Evolutionary conservation across 164 flowering plant genomes (phyloP).

Genomic region (Vitis rotundifolia): DNA sequence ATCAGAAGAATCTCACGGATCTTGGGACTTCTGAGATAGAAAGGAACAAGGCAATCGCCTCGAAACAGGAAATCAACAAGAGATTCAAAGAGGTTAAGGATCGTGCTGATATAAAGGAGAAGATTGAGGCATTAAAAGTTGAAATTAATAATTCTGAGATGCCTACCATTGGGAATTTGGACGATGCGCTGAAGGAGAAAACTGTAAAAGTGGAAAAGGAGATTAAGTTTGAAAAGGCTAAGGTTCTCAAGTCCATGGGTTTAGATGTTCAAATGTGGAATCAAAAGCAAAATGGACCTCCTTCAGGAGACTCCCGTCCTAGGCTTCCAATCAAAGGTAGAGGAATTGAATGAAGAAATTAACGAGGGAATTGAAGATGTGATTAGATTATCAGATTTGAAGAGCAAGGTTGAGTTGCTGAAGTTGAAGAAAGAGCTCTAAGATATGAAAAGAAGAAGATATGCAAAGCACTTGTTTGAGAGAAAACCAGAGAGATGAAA

Average conservation of each 20-base stretch:
- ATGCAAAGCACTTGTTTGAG: too few relatives aligned
- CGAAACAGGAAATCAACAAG: slow-evolving; percentile 56
- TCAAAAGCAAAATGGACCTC: slow-evolving; percentile 22
- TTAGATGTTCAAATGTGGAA: slow-evolving; percentile 37
- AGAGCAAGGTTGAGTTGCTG: slow-evolving; percentile 57
- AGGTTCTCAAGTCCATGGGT: slow-evolving; percentile 45
- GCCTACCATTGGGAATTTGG: slow-evolving; percentile 34
- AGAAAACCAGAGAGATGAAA: too few relatives aligned
- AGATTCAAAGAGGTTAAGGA: slow-evolving; percentile 45
- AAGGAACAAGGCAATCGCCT: slow-evolving; percentile 27
- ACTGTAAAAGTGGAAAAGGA: slow-evolving; percentile 46
- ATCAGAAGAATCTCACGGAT: slow-evolving; percentile 58
- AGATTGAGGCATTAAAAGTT: slow-evolving; percentile 43
- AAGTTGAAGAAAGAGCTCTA: slow-evolving; percentile 30
- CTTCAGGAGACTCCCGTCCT: slow-evolving; percentile 20
- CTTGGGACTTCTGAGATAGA: slow-evolving; percentile 69
- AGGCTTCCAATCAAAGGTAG: slow-evolving; percentile 33
- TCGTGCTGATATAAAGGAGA: slow-evolving; percentile 47
- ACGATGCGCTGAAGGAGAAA: slow-evolving; percentile 50
- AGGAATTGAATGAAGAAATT: slow-evolving; percentile 50
- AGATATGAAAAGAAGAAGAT: too few relatives aligned
- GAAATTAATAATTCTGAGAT: slow-evolving; percentile 41
- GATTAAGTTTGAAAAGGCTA: slow-evolving; percentile 44
- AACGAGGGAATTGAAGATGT: slow-evolving; percentile 46
- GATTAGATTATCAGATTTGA: slow-evolving; percentile 47